Evolutionary conservation across 1,284 basidiomycete genomes (phyloP).

Genomic region (Puccinia hordei): DNA sequence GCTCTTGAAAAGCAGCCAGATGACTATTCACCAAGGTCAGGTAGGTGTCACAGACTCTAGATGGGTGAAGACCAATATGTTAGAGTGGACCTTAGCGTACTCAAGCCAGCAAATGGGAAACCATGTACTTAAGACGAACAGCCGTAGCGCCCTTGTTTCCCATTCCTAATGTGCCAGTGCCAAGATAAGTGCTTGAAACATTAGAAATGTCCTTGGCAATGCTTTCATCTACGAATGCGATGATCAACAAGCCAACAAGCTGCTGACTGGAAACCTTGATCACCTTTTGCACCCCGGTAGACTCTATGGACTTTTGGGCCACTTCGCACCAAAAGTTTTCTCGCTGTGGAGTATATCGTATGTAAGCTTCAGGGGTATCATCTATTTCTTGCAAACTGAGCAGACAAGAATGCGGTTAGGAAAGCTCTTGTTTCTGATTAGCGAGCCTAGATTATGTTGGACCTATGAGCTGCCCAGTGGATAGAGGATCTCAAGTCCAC

Average conservation of each 20-base stretch:
- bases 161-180: conserved; percentile 46
- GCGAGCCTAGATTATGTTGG: too few species aligned
- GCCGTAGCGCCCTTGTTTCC: conserved; percentile 46
- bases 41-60: conserved; percentile 40
- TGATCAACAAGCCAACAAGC: conserved; percentile 47
- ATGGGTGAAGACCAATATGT: background rate
- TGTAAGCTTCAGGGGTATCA: conserved; percentile 34
- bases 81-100: background rate
- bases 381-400: conserved; percentile 49
- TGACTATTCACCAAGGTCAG: conserved; percentile 43
- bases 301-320: conserved; percentile 28
- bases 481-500: background rate
- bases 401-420: background rate
- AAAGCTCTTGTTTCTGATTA: background rate
- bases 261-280: conserved; percentile 49
- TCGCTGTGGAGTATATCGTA: conserved; percentile 26
- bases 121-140: conserved; percentile 31
- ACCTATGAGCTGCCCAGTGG: background rate
- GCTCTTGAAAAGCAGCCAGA: conserved; percentile 41
- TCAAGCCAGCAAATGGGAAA: background rate
- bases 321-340: conserved; percentile 47
- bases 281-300: conserved; percentile 14
- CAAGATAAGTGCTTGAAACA: conserved; percentile 43
- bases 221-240: conserved; percentile 14
- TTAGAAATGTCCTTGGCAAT: conserved; percentile 29